These are phyloP conservation scores for Bocquillonia castaneifolia DNA, from an alignment of 441 rosid genomes.

Conservation along the genomic window DNA sequence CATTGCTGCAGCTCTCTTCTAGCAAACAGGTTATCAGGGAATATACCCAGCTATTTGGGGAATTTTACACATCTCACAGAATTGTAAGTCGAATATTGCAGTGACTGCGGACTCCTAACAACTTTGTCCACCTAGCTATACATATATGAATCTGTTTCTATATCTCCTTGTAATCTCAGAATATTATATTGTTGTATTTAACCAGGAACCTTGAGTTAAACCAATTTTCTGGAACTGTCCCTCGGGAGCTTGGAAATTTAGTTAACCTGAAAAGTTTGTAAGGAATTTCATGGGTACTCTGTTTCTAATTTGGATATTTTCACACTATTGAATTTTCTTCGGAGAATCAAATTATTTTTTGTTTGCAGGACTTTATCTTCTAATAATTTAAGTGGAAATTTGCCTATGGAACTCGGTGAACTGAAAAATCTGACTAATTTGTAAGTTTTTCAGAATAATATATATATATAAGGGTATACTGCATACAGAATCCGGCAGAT, in stretches of 20 bases:
- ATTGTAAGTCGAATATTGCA: constrained; percentile 28
- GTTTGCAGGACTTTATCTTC: constrained; percentile 38
- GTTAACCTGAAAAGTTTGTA: constrained; percentile 45
- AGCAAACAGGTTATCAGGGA: constrained; percentile 33
- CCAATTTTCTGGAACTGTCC: constrained; percentile 55
- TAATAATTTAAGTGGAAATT: constrained; percentile 36
- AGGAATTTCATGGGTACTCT: constrained; percentile 23
- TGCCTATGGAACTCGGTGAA: constrained; percentile 32
- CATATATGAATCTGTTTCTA: background rate
- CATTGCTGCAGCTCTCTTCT: constrained; percentile 28
- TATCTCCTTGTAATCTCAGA: background rate
- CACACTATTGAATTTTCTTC: background rate
- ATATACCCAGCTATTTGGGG: constrained; percentile 34
- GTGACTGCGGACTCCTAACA: background rate
- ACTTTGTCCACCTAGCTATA: background rate
- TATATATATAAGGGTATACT: too few relatives aligned
- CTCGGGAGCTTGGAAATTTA: constrained; percentile 49
- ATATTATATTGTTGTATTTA: constrained; percentile 9
- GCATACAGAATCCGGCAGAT: too few relatives aligned
- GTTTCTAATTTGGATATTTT: background rate
- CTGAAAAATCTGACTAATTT: constrained; percentile 37
- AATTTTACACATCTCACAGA: constrained; percentile 30
- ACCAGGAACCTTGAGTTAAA: constrained; percentile 54
- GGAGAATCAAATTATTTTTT: background rate
- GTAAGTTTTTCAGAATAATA: constrained; percentile 26